A percentile compares a stretch with the other conserved stretches of the same genome.
phyloP scores from a whole-genome alignment of 2,329 filamentous ascomycete genomes.

The Pseudophaeomoniella oleicola region DNA sequence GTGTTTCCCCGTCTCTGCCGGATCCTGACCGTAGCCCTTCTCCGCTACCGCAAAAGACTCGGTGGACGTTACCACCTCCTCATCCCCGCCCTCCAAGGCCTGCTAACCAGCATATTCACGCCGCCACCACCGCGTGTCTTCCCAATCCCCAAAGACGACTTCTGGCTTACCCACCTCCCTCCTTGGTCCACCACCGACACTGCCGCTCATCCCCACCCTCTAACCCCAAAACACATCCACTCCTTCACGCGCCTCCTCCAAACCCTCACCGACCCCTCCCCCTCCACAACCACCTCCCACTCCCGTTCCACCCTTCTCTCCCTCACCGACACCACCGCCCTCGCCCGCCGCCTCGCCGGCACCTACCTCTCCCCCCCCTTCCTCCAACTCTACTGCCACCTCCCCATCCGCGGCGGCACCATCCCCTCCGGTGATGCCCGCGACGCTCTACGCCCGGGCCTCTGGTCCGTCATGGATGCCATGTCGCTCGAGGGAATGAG shows the following conservation, averaged over 20 bases:
- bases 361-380: not conserved
- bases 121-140: not conserved
- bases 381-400: not conserved
- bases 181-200: not conserved
- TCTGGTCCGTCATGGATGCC: not conserved
- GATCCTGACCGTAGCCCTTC: not conserved
- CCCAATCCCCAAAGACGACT: not conserved
- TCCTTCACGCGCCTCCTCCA: not conserved
- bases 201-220: no score
- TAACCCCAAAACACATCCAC: not conserved
- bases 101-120: not conserved
- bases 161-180: not conserved
- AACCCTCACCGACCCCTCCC: not conserved
- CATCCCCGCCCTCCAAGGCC: not conserved
- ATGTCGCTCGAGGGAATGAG: not conserved
- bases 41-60: not conserved
- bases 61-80: not conserved
- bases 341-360: not conserved
- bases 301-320: not conserved
- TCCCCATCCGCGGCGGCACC: not conserved
- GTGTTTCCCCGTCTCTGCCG: not conserved
- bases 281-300: not conserved
- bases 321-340: not conserved
- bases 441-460: not conserved
- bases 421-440: not conserved